Conservation (phyloP, 345 rosid genomes). For the Pseudoturritis turrita region DNA sequence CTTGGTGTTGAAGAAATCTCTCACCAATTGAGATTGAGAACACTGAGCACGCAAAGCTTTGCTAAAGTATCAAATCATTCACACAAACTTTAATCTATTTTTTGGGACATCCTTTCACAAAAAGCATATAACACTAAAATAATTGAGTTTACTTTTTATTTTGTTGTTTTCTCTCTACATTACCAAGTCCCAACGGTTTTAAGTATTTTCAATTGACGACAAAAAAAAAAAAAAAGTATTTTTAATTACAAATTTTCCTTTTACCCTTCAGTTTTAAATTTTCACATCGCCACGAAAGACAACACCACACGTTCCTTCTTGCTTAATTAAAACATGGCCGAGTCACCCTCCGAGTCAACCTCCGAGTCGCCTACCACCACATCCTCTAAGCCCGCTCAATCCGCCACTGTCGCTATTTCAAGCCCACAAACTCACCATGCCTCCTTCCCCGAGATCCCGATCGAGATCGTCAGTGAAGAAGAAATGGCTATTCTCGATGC, state of each 20-base stretch:
- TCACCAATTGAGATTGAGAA: background rate
- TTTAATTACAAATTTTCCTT: background rate
- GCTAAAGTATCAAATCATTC: too few species aligned
- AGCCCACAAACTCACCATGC: background rate
- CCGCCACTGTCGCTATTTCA: conserved; percentile 2
- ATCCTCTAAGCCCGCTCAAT: conserved; percentile 17
- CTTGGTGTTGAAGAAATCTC: conserved; percentile 1
- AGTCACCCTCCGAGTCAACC: conserved; percentile 32
- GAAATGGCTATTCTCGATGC: conserved; percentile 85
- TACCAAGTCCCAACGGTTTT: conserved; percentile 13
- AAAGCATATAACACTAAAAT: background rate
- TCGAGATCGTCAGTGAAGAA: conserved; percentile 76
- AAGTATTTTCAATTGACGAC: background rate
- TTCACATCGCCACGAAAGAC: background rate
- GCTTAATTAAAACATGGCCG: conserved; percentile 41
- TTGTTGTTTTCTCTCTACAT: background rate
- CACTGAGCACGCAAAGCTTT: background rate
- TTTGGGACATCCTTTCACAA: background rate
- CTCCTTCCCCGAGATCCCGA: conserved; percentile 41
- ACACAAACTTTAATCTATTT: background rate
- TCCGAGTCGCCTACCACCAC: conserved; percentile 25
- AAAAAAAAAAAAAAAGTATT: too few species aligned
- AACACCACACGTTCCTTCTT: conserved; percentile 5
- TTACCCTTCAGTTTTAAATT: background rate
- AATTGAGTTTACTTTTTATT: background rate